phyloP scores from a whole-genome alignment of 2,329 filamentous ascomycete species.

The Graphilbum fragrans region DNA sequence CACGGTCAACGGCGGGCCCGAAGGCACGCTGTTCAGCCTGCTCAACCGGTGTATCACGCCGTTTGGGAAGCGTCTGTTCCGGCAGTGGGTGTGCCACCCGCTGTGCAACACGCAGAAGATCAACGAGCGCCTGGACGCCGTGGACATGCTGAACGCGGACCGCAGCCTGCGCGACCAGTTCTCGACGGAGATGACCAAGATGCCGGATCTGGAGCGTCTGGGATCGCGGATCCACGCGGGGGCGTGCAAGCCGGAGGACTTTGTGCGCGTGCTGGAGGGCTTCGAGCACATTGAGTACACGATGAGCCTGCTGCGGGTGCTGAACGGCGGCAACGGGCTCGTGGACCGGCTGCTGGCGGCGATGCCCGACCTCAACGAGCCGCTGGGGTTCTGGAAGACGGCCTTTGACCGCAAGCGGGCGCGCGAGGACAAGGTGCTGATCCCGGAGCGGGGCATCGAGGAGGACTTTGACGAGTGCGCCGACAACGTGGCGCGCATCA shows the following conservation, averaged over 20 bases:
- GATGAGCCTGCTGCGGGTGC: constrained; percentile 60
- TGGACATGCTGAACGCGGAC: constrained; percentile 84
- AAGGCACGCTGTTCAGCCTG: constrained; percentile 82
- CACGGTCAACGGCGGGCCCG: constrained; percentile 69
- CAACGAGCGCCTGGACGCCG: constrained; percentile 86
- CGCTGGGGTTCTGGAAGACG: constrained; percentile 75
- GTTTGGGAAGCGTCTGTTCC: constrained; percentile 91
- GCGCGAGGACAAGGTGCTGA: constrained; percentile 65
- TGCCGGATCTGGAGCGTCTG: constrained; percentile 87
- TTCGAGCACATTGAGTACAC: constrained; percentile 98
- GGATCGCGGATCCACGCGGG: constrained; percentile 92
- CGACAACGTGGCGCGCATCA: constrained; percentile 62
- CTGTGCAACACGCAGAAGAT: constrained; percentile 77
- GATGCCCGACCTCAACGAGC: constrained; percentile 73
- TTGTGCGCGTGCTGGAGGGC: constrained; percentile 83
- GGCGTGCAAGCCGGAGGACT: constrained; percentile 82
- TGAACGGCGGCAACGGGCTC: constrained; percentile 57
- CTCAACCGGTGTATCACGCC: constrained; percentile 92
- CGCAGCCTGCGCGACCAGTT: constrained; percentile 73
- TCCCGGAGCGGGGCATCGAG: constrained; percentile 79
- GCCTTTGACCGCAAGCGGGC: constrained; percentile 80
- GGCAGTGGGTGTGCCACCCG: constrained; percentile 95
- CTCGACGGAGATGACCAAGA: constrained; percentile 72
- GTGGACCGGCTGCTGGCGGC: constrained; percentile 70
- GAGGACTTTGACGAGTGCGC: constrained; percentile 83